Base-by-base conservation (phyloP, 1,284 basidiomycete genomes). In the Marasmius fiardii region DNA sequence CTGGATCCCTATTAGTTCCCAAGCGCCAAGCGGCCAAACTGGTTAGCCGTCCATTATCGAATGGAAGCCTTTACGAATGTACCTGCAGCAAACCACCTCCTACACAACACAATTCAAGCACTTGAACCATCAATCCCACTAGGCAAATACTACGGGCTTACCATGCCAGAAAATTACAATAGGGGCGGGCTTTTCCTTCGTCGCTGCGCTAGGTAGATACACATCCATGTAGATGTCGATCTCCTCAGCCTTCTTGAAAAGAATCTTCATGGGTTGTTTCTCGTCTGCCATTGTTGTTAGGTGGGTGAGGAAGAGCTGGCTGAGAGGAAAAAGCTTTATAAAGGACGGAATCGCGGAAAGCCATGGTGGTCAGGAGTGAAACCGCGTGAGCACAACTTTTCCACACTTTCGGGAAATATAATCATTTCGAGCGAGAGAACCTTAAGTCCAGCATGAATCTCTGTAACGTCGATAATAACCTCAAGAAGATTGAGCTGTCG, bases 131-230 rank as follows among this genome's bases (percentile, higher is more conserved):
- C 49, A 11, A 41, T 5, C 28, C 18, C 10, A 47, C 33, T n/a
- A n/a, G n/a, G n/a, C n/a, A n/a, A 31, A 28, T 20, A n/a, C 7
- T n/a, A 14, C 39, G 20, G 2, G 20, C 65, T 51, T 33, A 69
- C 72, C 72, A 59, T 73, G 71, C 71, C 71, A 74, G 71, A 71
- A 73, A n/a, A 71, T 54, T 11, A 71, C 45, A 28, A 72, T 60
- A 0, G 71, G 70, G 2, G 60, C 67, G 18, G 66, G 67, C 6
- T 60, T 62, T 24, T 64, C 63, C 52, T 63, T 62, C 1, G 64
- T 68, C 5, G 70, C 68, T 2, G 47, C 60, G 20, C 61, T 59
- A 3, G 72, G 71, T 1, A 73, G 35, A 58, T 71, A 74, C 11
- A 73, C 64, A 56, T 74, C 72, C 62, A 74, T 68, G 18, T 45